Evolutionary conservation across 768 basidiomycete species (phyloP), one percentile per base, ranked within the genome.

Genomic region (Gelatoporia subvermispora): DNA sequence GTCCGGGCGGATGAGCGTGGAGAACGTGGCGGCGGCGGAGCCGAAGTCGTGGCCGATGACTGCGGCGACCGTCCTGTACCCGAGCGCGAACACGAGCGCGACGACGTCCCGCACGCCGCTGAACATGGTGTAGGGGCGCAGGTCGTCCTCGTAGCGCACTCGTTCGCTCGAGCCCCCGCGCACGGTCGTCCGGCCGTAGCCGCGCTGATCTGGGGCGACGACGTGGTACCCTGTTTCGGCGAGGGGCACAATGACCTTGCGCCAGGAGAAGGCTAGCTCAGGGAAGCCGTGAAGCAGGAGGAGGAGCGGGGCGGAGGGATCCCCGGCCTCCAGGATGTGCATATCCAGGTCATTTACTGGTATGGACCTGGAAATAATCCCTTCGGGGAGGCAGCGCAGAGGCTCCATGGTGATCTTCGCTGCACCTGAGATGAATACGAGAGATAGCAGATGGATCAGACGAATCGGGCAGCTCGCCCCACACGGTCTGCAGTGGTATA

Each of bases 211-310:
- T 7, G 81, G 80, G 0, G 82, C 82, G 39, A 84, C 75, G 57
- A 83, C 81, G 45, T 76, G 72, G 62, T 76, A 84, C 1, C 82
- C 82, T 2, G 69, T 67, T 4, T 64, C 54, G 0, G 76, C 60
- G 21, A 85, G 69, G 0, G 79, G 79, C 0, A 64, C 55, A 25
- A 85, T 69, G 31, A 84, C 50, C 50, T 81, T 79, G 13, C 83
- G 71, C 80, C 81, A 85, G 8, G 81, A 84, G 58, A 78, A 81
- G 2, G 81, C 75, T 5, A 84, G 69, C 56, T 84, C 82, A 9
- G 82, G 82, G 59, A 85, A 85, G 36, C 82, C 83, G 52, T 84
- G 82, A 2, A 85, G 60, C 20, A 85, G 75, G 24, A 85, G 46
- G 40, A 84, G 56, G 13, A 85, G 69, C 1, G 76, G 78, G 4